Percentiles rank a stretch among this genome's conserved stretches.
These are phyloP conservation scores for Thelephora terrestris DNA, from an alignment of 1,284 basidiomycete genomes.

Conservation along the genomic window DNA sequence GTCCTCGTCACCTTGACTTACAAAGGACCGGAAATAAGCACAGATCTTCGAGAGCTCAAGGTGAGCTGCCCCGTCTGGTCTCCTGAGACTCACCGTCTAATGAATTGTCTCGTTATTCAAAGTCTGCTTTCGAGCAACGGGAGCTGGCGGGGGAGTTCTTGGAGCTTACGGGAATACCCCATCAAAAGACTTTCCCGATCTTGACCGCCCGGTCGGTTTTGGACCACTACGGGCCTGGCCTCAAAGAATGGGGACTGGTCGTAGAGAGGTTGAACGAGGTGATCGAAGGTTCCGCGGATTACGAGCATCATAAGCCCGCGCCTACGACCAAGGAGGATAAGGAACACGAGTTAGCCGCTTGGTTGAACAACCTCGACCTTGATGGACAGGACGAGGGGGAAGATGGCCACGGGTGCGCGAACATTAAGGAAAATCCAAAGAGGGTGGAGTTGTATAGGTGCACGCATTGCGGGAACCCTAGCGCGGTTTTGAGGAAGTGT, in stretches of 20 bases:
- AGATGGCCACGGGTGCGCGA: conserved; percentile 18
- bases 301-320: conserved; percentile 16
- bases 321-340: conserved; percentile 22
- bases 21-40: conserved; percentile 36
- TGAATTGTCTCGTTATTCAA: background rate
- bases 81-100: background rate
- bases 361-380: conserved; percentile 7
- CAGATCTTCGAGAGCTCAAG: conserved; percentile 37
- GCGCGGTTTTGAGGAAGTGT: conserved; percentile 44
- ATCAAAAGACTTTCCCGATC: conserved; percentile 38
- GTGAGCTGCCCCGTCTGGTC: conserved; percentile 22
- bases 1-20: conserved; percentile 41
- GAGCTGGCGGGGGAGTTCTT: conserved; percentile 39
- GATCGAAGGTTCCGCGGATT: conserved; percentile 11
- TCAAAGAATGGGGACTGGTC: conserved; percentile 34
- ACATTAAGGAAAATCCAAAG: conserved; percentile 32
- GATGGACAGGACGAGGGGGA: conserved; percentile 15
- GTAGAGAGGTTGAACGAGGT: conserved; percentile 28
- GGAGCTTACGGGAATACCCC: conserved; percentile 30
- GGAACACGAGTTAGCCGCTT: conserved; percentile 44
- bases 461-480: conserved; percentile 49
- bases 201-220: conserved; percentile 38
- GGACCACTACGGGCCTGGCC: conserved; percentile 30
- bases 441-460: conserved; percentile 40
- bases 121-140: conserved; percentile 35